Conservation (phyloP, 139 green algal species). For the Picochlorum sp. region DNA sequence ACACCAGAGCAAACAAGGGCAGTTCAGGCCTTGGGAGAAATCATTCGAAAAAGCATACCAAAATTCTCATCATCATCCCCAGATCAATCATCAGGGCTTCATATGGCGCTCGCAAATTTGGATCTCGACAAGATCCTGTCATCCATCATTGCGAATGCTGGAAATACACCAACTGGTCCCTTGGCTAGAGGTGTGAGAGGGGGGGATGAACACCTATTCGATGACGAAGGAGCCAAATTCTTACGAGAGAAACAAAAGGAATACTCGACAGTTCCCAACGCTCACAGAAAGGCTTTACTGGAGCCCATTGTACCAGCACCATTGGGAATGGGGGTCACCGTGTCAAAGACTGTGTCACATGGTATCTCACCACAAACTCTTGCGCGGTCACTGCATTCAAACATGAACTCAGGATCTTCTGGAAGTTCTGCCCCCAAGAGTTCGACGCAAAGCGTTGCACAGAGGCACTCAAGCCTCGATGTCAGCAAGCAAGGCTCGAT, state of each 20-base stretch:
- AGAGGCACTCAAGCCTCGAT: no score
- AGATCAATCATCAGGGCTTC: slow-evolving; percentile 4
- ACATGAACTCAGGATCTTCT: neutral
- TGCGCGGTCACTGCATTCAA: neutral
- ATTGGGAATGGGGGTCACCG: slow-evolving; percentile 7
- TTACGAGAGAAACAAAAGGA: neutral
- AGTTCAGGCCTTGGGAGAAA: neutral
- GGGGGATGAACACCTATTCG: neutral
- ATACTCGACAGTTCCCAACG: neutral
- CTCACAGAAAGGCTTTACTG: neutral
- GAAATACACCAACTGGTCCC: slow-evolving; percentile 15
- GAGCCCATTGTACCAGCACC: slow-evolving; percentile 15
- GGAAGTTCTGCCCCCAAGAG: no score
- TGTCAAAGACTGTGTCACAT: slow-evolving; percentile 1
- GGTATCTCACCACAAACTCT: neutral
- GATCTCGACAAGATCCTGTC: slow-evolving; percentile 9
- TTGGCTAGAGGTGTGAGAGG: slow-evolving; percentile 7
- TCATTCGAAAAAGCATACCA: neutral
- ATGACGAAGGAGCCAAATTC: neutral
- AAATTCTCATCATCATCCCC: neutral
- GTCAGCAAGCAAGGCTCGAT: no score
- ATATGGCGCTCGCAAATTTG: neutral
- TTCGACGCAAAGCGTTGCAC: no score
- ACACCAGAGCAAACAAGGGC: neutral
- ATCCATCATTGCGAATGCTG: slow-evolving; percentile 10